A percentile compares a stretch with the other conserved stretches of the same genome.
These are phyloP conservation scores for Marasmius sp. DNA, from an alignment of 1,284 basidiomycete species.

Conservation along the genomic window DNA sequence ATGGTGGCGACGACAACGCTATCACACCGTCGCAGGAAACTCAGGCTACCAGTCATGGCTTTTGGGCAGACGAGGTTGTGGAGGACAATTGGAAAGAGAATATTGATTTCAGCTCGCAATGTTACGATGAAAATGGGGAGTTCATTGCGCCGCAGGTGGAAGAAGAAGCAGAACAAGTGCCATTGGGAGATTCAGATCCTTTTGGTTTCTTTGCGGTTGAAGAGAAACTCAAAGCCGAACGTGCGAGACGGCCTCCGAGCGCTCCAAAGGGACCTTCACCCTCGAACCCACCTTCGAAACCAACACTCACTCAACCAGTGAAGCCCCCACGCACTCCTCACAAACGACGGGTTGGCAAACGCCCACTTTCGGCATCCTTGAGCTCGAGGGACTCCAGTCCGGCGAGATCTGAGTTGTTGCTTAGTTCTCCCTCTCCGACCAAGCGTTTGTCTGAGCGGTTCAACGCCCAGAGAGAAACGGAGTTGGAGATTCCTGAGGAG, in stretches of 20 bases:
- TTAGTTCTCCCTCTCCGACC: constrained; percentile 36
- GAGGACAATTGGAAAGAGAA: constrained; percentile 1
- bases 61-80: not conserved
- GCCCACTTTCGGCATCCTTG: not conserved
- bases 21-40: not conserved
- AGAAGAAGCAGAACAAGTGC: not conserved
- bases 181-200: constrained; percentile 32
- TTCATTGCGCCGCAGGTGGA: not conserved
- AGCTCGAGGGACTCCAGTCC: not conserved
- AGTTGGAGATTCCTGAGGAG: not conserved
- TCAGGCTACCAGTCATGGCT: not conserved
- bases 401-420: constrained; percentile 19
- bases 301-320: constrained; percentile 18
- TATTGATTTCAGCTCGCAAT: constrained; percentile 2
- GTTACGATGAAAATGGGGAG: constrained; percentile 1
- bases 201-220: constrained; percentile 47
- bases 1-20: not conserved
- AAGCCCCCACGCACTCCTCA: constrained; percentile 33
- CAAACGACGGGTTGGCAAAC: constrained; percentile 23
- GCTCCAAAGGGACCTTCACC: not conserved
- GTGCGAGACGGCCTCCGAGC: constrained; percentile 15
- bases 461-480: not conserved
- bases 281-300: not conserved
- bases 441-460: constrained; percentile 12
- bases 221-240: constrained; percentile 37